Conservation (phyloP, 2,329 filamentous ascomycete species). For the Ceratocystis lukuohia region DNA sequence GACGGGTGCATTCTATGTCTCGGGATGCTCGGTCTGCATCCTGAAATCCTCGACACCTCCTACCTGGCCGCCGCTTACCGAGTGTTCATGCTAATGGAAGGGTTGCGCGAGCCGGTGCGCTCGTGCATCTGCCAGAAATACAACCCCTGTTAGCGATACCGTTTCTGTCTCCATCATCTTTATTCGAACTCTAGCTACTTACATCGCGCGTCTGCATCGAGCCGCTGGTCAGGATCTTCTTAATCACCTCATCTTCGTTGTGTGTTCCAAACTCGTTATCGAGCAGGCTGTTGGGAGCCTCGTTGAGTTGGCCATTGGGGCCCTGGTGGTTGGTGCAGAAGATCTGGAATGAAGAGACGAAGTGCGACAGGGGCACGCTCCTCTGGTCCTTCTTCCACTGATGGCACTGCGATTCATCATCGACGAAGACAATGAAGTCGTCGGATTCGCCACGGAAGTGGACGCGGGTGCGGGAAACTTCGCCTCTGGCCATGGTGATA, state of each 20-base stretch:
- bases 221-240: conserved; percentile 43
- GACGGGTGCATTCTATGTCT: no score
- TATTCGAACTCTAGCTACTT: background rate
- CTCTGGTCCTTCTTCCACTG: conserved; percentile 69
- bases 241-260: conserved; percentile 67
- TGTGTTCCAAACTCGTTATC: conserved; percentile 79
- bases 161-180: background rate
- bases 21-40: no score
- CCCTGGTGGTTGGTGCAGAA: conserved; percentile 88
- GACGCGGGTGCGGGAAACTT: conserved; percentile 59
- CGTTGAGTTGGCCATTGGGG: conserved; percentile 63
- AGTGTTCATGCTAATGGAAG: conserved; percentile 30
- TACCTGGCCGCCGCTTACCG: background rate
- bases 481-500: conserved; percentile 55
- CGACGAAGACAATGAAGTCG: conserved; percentile 47
- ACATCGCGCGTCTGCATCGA: conserved; percentile 13
- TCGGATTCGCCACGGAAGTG: conserved; percentile 63
- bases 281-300: conserved; percentile 59
- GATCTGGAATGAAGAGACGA: conserved; percentile 78
- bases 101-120: conserved; percentile 41
- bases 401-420: conserved; percentile 49
- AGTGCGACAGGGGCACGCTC: conserved; percentile 64
- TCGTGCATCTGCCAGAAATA: conserved; percentile 33
- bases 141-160: background rate
- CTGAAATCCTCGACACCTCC: background rate